These are phyloP conservation scores for Yamadazyma takamatsuzukensis DNA, from an alignment of 805 yeast species.

Conservation along the genomic window DNA sequence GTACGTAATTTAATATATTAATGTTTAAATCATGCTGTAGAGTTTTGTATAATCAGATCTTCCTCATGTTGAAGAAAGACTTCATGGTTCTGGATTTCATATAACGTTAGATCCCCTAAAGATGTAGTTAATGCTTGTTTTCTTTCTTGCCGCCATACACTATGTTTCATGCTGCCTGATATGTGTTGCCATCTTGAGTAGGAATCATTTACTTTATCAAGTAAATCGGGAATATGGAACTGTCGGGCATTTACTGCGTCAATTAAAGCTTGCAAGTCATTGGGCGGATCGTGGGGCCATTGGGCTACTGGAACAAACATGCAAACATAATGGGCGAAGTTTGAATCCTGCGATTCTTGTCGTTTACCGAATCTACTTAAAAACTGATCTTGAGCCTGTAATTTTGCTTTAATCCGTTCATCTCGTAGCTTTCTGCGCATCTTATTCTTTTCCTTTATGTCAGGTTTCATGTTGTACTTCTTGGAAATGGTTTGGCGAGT, in stretches of 20 bases:
- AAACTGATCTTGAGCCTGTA: conserved; percentile 4
- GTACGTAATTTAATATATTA: background rate
- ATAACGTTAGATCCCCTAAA: conserved; percentile 3
- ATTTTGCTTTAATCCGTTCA: conserved; percentile 6
- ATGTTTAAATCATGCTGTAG: no score
- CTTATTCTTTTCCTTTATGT: conserved; percentile 6
- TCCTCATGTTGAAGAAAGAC: no score
- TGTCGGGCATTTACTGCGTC: background rate
- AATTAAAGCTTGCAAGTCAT: background rate
- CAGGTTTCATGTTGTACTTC: conserved; percentile 7
- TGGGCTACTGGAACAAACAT: conserved; percentile 6
- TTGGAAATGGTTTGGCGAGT: background rate
- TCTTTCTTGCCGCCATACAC: conserved; percentile 7
- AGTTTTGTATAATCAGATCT: no score
- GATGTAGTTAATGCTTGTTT: conserved; percentile 2
- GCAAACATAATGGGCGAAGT: conserved; percentile 6
- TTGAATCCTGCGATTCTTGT: background rate
- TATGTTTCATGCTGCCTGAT: conserved; percentile 3
- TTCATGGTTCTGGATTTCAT: conserved; percentile 5
- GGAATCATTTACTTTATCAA: background rate
- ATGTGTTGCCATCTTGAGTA: conserved; percentile 6
- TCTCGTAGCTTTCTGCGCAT: conserved; percentile 5
- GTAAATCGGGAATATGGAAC: background rate
- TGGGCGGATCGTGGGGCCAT: conserved; percentile 10
- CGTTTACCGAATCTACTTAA: conserved; percentile 4